Evolutionary conservation across 257 asterid species (phyloP), one percentile per base, ranked within the genome.

Genomic region (Solanum chiquidenum): DNA sequence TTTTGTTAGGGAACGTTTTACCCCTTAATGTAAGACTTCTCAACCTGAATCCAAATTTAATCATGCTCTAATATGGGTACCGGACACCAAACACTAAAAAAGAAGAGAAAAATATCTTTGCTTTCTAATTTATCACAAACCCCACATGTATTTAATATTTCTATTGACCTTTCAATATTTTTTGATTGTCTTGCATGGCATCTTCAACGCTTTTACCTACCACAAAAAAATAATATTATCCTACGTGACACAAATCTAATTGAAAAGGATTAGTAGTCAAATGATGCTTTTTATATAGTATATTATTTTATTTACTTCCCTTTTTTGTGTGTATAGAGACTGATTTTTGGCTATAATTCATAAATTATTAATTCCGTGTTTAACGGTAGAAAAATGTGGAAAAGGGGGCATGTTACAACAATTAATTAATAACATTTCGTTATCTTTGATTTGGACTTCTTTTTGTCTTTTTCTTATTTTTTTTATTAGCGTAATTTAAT

Each of bases 191-290:
- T 46, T 46, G 68, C 68, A 46, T 80, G 40, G 27, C 68, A 27
- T 46, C 85, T 80, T 80, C 85, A 80, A 80, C 42, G 27, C 42
- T 27, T 44, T 14, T 46, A 80, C 85, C 85, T 80, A 80, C 85
- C 85, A 18, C 35, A 27, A 44, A 46, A 46, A 40, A 25, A 79
- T 4, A 79, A 25, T 12, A 80, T 5, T 80, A 80, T 80, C 85
- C 18, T 80, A 27, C 40, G 25, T 46, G 68, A 80, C 66, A 80
- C 3, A 42, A 80, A 80, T 79, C 18, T 27, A 46, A 80, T 46
- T 80, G 38, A 46, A 44, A 80, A 46, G 20, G 40, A 80, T 46
- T 46, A 27, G 1, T 31, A 9, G 66, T 80, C 85, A 80, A 80
- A 80, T 80, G 38, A 14, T 80, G 27, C 16, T 27, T 29, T 44